Conservation (phyloP, 2,329 filamentous ascomycete genomes). For the Trichoderma brevicompactum region DNA sequence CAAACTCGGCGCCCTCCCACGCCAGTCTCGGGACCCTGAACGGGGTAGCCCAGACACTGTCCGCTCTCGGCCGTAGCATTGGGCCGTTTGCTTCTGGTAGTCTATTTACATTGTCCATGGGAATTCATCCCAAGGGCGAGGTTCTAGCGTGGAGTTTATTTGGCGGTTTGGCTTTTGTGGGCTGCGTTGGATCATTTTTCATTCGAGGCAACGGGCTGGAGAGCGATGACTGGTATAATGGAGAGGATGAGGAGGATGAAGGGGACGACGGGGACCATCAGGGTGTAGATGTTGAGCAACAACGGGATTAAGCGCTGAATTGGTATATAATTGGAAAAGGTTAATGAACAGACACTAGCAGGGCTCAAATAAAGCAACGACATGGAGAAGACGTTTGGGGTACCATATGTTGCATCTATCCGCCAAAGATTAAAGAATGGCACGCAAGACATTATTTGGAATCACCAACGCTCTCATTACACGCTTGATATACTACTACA, state of each 20-base stretch:
- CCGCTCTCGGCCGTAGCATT: slow-evolving; percentile 83
- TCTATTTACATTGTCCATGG: slow-evolving; percentile 78
- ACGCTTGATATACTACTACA: too few species aligned
- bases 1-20: slow-evolving; percentile 87
- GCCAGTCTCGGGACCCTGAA: slow-evolving; percentile 88
- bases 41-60: slow-evolving; percentile 90
- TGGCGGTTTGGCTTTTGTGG: slow-evolving; percentile 77
- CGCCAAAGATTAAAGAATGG: too few species aligned
- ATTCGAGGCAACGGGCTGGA: slow-evolving; percentile 69
- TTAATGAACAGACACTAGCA: background rate
- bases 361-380: background rate
- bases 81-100: slow-evolving; percentile 88
- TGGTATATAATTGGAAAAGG: background rate
- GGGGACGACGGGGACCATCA: background rate
- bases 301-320: background rate
- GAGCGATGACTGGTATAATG: slow-evolving; percentile 57
- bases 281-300: slow-evolving; percentile 13
- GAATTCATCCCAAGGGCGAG: slow-evolving; percentile 79
- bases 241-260: slow-evolving; percentile 40
- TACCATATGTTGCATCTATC: too few species aligned
- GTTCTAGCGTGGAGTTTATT: slow-evolving; percentile 86
- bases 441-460: too few species aligned
- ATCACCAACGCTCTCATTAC: too few species aligned
- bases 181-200: slow-evolving; percentile 78
- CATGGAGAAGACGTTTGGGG: too few species aligned